A percentile compares a stretch with the other conserved stretches of the same genome.
phyloP scores from a whole-genome alignment of 1,139 yeast species.

The Suhomyces panamericanus region DNA sequence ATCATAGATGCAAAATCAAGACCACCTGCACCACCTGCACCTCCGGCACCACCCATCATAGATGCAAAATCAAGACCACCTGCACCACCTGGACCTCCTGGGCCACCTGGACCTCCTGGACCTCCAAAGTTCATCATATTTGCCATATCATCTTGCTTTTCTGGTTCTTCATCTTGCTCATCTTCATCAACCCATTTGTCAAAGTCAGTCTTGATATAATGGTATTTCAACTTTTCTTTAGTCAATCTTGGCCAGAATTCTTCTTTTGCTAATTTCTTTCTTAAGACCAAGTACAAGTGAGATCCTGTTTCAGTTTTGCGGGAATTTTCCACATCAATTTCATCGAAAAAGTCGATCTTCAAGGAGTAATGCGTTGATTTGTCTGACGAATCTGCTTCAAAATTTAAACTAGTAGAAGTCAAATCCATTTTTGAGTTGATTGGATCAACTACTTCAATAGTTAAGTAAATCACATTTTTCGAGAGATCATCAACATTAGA shows the following conservation, averaged over 20 bases:
- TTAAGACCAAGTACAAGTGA: conserved; percentile 64
- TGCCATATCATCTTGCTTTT: conserved; percentile 43
- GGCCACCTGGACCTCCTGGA: conserved; percentile 36
- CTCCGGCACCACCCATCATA: conserved; percentile 35
- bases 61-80: conserved; percentile 27
- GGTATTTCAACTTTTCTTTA: conserved; percentile 48
- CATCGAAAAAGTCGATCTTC: conserved; percentile 68
- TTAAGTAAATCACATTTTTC: conserved; percentile 74
- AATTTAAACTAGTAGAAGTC: conserved; percentile 55
- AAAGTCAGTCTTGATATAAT: conserved; percentile 91
- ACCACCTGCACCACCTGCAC: conserved; percentile 37
- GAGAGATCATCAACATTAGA: conserved; percentile 67
- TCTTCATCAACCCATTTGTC: conserved; percentile 72
- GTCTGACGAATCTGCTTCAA: conserved; percentile 57
- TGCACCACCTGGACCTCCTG: conserved; percentile 31
- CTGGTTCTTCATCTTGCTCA: conserved; percentile 38
- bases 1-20: conserved; percentile 24
- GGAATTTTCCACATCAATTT: conserved; percentile 68
- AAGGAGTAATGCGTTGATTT: conserved; percentile 52
- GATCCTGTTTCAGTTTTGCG: conserved; percentile 65
- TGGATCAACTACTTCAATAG: conserved; percentile 74
- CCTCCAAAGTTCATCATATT: conserved; percentile 27
- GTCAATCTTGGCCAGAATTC: conserved; percentile 48
- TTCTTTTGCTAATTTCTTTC: conserved; percentile 63
- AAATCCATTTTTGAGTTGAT: conserved; percentile 62